Evolutionary conservation across 2,329 filamentous ascomycete genomes (phyloP).

Genomic region (Botrytis cinerea): DNA sequence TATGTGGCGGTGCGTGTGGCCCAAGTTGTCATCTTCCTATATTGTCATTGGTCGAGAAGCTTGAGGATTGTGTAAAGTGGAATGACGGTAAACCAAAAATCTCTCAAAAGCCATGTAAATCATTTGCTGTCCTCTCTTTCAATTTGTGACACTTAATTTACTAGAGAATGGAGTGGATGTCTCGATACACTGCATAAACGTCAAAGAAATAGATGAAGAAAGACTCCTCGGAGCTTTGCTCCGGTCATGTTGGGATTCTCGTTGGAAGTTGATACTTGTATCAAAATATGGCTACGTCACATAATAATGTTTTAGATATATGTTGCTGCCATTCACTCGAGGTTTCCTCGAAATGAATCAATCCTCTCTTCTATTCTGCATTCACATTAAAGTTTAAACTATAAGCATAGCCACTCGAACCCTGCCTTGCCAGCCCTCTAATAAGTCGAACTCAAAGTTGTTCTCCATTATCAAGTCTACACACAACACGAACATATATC

Average conservation of each 20-base stretch:
- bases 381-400: background rate
- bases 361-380: background rate
- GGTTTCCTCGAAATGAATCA: background rate
- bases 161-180: background rate
- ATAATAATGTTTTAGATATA: background rate
- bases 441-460: conserved; percentile 3
- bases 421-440: background rate
- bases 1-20: conserved; percentile 15
- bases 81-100: background rate
- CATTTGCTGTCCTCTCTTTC: background rate
- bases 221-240: background rate
- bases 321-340: conserved; percentile 12
- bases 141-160: background rate
- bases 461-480: background rate
- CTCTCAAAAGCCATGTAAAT: background rate
- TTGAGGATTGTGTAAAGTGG: background rate
- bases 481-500: background rate
- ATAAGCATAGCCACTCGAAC: background rate
- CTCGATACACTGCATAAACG: background rate
- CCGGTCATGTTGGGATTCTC: background rate
- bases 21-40: background rate
- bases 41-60: background rate
- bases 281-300: conserved; percentile 10
- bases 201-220: conserved; percentile 4
- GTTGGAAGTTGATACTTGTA: background rate